Evolutionary conservation across 1,139 yeast genomes (phyloP), one percentile per base, ranked within the genome.

Genomic region (Hansenula sp.): DNA sequence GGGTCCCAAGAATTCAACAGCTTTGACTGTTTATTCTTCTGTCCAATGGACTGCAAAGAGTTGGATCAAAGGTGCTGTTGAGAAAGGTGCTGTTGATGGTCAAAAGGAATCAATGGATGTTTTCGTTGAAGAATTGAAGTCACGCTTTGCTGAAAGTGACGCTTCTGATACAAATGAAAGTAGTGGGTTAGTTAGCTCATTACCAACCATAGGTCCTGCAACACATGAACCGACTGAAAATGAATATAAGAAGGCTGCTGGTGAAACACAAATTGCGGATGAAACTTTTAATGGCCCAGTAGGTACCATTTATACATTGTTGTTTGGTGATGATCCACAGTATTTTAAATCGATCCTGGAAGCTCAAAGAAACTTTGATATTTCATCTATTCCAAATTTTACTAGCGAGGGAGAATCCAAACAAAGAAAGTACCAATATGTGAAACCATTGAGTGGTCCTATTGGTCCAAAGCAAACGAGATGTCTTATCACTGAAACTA

Each of bases 401-500:
- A 42, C 49, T 15, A 57, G 65, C 29, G 57, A 57, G 15, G 59
- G 57, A 13, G 50, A 61, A 2, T 61, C 64, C 2, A 66, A 67
- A 45, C 68, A 68, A 48, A 76, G 99, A 49, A 70, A 72, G 36
- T 91, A 84, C 60, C 72, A 76, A 5, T 94, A 91, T 61, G 74
- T 72, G 39, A 91, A 91, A 62, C 98, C 96, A 4, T 70, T 94
- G 48, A 71, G 73, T 47, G 91, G 84, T 1, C 79, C 96, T 0
- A 80, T 94, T 47, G 99, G 99, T 0, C 99, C 99, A 7, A 93
- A 91, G 59, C 96, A 91, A 60, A 91, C 99, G 3, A 79, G 76
- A 54, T 94, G 99, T 68, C 60, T 75, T 15, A 80, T 89, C 44
- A 81, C 81, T 2, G 99, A 94, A 55, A 73, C 76, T 9, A 66